Evolutionary conservation across 208 protist species (phyloP).

Genomic region (Leishmania arabica): DNA sequence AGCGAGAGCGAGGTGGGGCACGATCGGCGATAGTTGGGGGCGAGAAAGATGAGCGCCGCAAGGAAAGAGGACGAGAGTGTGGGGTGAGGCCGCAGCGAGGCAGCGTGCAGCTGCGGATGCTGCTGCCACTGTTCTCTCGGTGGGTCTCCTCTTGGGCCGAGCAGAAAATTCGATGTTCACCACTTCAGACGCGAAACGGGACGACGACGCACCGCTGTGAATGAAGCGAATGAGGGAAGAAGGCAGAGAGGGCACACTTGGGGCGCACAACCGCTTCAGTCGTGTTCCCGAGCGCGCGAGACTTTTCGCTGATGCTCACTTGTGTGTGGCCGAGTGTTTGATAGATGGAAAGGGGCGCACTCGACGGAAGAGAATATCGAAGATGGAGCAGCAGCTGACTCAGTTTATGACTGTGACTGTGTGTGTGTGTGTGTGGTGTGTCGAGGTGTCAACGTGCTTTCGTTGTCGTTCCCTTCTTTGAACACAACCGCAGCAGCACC

Average conservation of each 20-base stretch:
- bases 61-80: slow-evolving; percentile 15
- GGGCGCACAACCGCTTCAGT: not conserved
- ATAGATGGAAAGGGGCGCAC: not conserved
- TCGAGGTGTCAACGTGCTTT: not conserved
- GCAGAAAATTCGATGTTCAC: not conserved
- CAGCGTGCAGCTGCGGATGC: not conserved
- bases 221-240: not conserved
- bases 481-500: not conserved
- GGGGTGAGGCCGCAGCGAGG: not conserved
- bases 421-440: not conserved
- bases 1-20: not conserved
- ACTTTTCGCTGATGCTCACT: not conserved
- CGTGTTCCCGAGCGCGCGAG: not conserved
- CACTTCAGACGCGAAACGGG: not conserved
- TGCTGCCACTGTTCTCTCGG: not conserved
- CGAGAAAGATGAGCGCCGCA: not conserved
- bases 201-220: not conserved
- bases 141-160: not conserved
- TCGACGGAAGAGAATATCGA: not conserved
- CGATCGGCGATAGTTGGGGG: not conserved
- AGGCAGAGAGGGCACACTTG: not conserved
- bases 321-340: not conserved
- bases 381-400: not conserved
- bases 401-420: not conserved
- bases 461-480: not conserved